phyloP scores from a whole-genome alignment of 2,329 filamentous ascomycete species.

The Fusarium sp. region DNA sequence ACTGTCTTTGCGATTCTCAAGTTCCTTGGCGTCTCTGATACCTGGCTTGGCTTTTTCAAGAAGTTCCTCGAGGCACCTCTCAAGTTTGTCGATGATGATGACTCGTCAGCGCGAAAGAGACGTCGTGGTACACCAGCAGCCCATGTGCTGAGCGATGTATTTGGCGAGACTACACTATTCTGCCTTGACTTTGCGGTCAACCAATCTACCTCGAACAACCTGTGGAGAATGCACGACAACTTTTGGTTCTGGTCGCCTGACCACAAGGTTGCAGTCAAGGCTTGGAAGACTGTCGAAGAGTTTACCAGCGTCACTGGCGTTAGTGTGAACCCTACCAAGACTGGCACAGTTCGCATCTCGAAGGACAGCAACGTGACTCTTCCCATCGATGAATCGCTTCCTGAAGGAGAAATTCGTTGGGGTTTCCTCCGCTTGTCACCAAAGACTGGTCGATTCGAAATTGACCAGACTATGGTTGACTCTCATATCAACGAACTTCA shows the following conservation, averaged over 20 bases:
- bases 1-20: conserved; percentile 68
- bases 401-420: conserved; percentile 63
- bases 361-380: conserved; percentile 29
- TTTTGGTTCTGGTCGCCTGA: conserved; percentile 74
- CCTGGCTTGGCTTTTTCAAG: conserved; percentile 70
- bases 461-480: conserved; percentile 70
- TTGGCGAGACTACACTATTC: conserved; percentile 72
- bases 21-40: conserved; percentile 68
- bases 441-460: conserved; percentile 65
- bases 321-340: conserved; percentile 65
- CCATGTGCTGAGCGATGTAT: conserved; percentile 68
- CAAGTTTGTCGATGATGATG: conserved; percentile 67
- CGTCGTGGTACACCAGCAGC: conserved; percentile 69
- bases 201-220: conserved; percentile 61
- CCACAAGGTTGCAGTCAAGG: conserved; percentile 64
- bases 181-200: conserved; percentile 75
- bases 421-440: conserved; percentile 69
- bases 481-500: conserved; percentile 70
- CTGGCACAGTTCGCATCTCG: conserved; percentile 60
- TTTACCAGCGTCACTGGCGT: conserved; percentile 70
- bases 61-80: conserved; percentile 70
- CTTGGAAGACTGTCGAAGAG: conserved; percentile 68
- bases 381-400: conserved; percentile 54
- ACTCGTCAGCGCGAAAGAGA: conserved; percentile 57
- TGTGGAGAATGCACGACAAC: conserved; percentile 74